Base-by-base conservation (phyloP, 2,329 filamentous ascomycete genomes). In the Beauveria rudraprayagi region DNA sequence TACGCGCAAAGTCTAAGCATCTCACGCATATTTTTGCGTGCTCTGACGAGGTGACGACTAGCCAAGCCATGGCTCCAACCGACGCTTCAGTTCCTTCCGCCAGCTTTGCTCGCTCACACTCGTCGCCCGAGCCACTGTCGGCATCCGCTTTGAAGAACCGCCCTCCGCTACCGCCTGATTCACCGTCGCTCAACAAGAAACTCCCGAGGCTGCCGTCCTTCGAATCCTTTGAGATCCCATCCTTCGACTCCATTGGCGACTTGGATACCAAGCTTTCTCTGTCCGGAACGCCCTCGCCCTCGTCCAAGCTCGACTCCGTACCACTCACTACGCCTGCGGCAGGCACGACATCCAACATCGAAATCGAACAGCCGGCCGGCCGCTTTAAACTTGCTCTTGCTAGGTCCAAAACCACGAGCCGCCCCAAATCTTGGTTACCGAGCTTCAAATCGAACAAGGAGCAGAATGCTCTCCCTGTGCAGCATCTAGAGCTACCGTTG, bases 371-470 rank as follows among this genome's bases (percentile, higher is more conserved):
- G 78, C 80, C 48, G 9, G 8, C 46, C 41, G 24, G n/a, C 56
- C 56, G 56, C 19, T 58, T 41, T 10, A 58, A 41, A 34, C 44
- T 47, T 41, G 46, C 30, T 9, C 28, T 50, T 28, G 28, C 56
- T 22, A n/a, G 56, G 19, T 58, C 55, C 10, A 58, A 37, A 56
- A 74, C 79, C 54, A 74, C 79, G 59, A 79, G 78, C 62, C 76
- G 79, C 59, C 79, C 78, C 4, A 77, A 78, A 61, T 80, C 79
- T 62, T 84, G 82, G 83, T 75, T 84, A 62, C 74, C 76, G 16
- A 73, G 73, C 67, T 76, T 79, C 26, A 80, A 75, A 64, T 75
- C 76, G 14, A 67, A 73, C 43, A 70, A 66, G 54, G 69, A 71
- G 10, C 34, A 66, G 30, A 59, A 64, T 34, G 46, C 61, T 34